Percentiles rank a stretch among this genome's conserved stretches.
Evolutionary conservation across 768 basidiomycete genomes (phyloP).

Genomic region (Mycena belliarum): DNA sequence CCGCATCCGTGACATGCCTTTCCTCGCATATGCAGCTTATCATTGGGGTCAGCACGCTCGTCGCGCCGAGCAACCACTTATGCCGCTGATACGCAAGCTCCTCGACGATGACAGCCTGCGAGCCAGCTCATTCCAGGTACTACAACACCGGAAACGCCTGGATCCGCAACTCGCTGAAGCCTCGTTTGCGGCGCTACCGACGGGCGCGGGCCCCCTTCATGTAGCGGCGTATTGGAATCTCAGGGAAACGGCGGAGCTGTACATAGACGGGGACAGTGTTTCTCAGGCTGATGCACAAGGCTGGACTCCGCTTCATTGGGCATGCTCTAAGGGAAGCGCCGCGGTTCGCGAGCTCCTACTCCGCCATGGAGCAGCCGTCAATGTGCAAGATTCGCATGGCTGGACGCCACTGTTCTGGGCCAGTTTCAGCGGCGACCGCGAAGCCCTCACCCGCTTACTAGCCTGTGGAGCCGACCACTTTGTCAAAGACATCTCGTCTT

Average conservation of each 20-base stretch:
- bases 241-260: slow-evolving; percentile 1
- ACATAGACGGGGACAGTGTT: not conserved
- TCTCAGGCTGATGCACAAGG: slow-evolving; percentile 2
- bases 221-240: slow-evolving; percentile 16
- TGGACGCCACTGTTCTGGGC: slow-evolving; percentile 20
- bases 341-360: slow-evolving; percentile 12
- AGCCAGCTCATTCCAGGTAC: slow-evolving; percentile 15
- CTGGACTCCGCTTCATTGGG: slow-evolving; percentile 21
- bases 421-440: slow-evolving; percentile 9
- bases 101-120: not conserved
- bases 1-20: slow-evolving; percentile 8
- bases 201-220: slow-evolving; percentile 9
- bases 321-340: slow-evolving; percentile 9
- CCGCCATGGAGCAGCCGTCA: not conserved
- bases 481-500: slow-evolving; percentile 12
- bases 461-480: slow-evolving; percentile 13
- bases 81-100: slow-evolving; percentile 2
- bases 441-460: slow-evolving; percentile 6
- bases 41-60: slow-evolving; percentile 16
- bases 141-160: slow-evolving; percentile 7
- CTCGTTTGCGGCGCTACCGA: slow-evolving; percentile 11
- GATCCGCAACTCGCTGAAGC: slow-evolving; percentile 10
- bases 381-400: slow-evolving; percentile 8
- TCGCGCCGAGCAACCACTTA: slow-evolving; percentile 1
- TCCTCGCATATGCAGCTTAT: slow-evolving; percentile 11